phyloP scores from a whole-genome alignment of 306 rosid species.

The Rosa chinensis region DNA sequence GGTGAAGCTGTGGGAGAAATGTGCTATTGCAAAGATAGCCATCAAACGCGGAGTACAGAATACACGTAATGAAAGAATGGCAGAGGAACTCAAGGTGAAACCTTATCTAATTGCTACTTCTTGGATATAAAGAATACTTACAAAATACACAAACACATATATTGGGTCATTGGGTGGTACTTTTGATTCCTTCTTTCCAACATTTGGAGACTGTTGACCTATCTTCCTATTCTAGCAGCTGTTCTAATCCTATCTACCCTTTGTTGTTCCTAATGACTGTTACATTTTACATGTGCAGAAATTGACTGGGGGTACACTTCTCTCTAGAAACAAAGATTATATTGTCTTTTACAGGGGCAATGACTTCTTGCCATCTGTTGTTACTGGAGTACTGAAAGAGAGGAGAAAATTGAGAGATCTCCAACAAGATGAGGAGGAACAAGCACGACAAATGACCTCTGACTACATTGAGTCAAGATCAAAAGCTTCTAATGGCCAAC shows the following conservation, averaged over 20 bases:
- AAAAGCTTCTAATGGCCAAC: slow-evolving; percentile 46
- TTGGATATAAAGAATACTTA: background rate
- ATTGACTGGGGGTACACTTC: slow-evolving; percentile 84
- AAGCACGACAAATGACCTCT: slow-evolving; percentile 55
- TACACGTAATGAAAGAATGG: slow-evolving; percentile 86
- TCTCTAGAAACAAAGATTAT: slow-evolving; percentile 93
- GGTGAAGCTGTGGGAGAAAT: slow-evolving; percentile 83
- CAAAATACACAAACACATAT: background rate
- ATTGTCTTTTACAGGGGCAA: slow-evolving; percentile 86
- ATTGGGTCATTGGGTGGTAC: background rate
- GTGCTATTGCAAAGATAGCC: slow-evolving; percentile 87
- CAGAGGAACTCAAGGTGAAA: slow-evolving; percentile 85
- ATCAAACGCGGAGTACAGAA: slow-evolving; percentile 91
- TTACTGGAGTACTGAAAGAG: slow-evolving; percentile 59
- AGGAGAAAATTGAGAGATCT: slow-evolving; percentile 55
- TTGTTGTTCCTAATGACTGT: slow-evolving; percentile 24
- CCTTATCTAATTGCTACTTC: slow-evolving; percentile 7
- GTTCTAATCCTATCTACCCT: background rate
- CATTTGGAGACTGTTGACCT: slow-evolving; percentile 9
- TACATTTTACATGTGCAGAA: slow-evolving; percentile 55
- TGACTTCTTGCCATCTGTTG: slow-evolving; percentile 77
- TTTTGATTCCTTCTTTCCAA: slow-evolving; percentile 16
- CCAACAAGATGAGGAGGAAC: slow-evolving; percentile 80
- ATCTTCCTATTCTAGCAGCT: slow-evolving; percentile 14
- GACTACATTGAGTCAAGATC: slow-evolving; percentile 34